Evolutionary conservation across 1,284 basidiomycete species (phyloP).

Genomic region (Puccinia hordei): DNA sequence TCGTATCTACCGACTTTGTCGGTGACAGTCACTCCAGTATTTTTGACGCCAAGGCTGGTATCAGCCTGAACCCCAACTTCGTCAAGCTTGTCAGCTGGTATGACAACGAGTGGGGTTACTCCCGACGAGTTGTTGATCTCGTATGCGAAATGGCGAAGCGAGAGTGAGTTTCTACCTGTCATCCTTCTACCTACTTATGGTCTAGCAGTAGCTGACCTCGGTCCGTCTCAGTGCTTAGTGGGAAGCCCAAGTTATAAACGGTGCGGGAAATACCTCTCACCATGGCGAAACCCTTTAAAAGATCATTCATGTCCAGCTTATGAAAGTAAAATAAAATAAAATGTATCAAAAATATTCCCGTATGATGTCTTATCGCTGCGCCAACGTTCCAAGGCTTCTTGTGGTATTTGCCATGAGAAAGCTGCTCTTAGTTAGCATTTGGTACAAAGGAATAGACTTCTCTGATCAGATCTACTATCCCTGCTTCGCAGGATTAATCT

Average conservation of each 20-base stretch:
- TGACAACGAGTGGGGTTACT: slow-evolving; percentile 92
- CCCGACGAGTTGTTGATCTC: slow-evolving; percentile 88
- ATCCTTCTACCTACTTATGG: neutral
- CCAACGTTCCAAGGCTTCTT: neutral
- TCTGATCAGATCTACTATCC: neutral
- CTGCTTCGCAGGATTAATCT: neutral
- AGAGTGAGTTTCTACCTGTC: slow-evolving; percentile 37
- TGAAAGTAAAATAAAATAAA: slow-evolving; percentile 4
- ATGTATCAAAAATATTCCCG: slow-evolving; percentile 4
- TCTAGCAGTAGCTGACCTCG: slow-evolving; percentile 15
- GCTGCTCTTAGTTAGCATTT: neutral
- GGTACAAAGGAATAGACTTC: slow-evolving; percentile 8
- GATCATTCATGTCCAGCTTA: neutral
- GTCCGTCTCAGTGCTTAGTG: slow-evolving; percentile 48
- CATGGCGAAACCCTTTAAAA: neutral
- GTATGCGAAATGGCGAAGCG: slow-evolving; percentile 74
- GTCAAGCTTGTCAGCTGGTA: slow-evolving; percentile 91
- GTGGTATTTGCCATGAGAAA: neutral
- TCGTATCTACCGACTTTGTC: slow-evolving; percentile 94
- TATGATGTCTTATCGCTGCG: neutral
- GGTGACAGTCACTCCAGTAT: slow-evolving; percentile 77
- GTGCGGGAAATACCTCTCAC: neutral
- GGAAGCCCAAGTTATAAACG: slow-evolving; percentile 30
- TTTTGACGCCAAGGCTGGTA: slow-evolving; percentile 85
- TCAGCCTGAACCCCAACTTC: slow-evolving; percentile 87